A percentile compares a stretch with the other conserved stretches of the same genome.
phyloP scores from a whole-genome alignment of 164 flowering plant genomes.

The Nymphaea thermarum region DNA sequence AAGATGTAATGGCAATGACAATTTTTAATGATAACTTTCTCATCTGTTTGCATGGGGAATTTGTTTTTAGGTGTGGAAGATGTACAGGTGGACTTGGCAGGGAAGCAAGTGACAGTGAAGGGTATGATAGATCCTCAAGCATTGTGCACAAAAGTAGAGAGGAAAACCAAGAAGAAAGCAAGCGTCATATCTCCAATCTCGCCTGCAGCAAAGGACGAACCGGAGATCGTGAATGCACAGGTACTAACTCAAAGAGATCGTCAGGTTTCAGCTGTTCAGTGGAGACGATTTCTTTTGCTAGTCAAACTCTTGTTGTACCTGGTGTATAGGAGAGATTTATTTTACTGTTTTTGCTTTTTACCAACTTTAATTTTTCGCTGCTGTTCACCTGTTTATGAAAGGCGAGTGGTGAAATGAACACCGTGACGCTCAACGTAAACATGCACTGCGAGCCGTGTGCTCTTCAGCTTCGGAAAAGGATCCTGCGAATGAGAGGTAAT shows the following conservation, averaged over 20 bases:
- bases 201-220: conserved; percentile 55
- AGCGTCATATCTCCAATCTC: conserved; percentile 72
- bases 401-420: conserved; percentile 33
- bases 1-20: too few relatives aligned
- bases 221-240: conserved; percentile 67
- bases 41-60: background rate
- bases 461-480: conserved; percentile 68
- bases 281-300: too few relatives aligned
- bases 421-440: conserved; percentile 68
- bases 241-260: conserved; percentile 12
- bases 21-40: too few relatives aligned
- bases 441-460: conserved; percentile 99
- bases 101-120: conserved; percentile 68
- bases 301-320: too few relatives aligned
- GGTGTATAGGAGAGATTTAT: background rate
- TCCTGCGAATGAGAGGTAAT: conserved; percentile 87
- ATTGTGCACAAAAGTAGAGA: conserved; percentile 51
- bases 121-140: conserved; percentile 83
- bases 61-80: conserved; percentile 23
- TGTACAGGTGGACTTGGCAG: conserved; percentile 49
- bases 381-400: conserved; percentile 8
- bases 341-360: background rate
- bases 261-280: too few relatives aligned
- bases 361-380: background rate
- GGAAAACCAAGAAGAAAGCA: conserved; percentile 69